Base-by-base conservation (phyloP, 768 basidiomycete genomes). In the Astraeus odoratus region DNA sequence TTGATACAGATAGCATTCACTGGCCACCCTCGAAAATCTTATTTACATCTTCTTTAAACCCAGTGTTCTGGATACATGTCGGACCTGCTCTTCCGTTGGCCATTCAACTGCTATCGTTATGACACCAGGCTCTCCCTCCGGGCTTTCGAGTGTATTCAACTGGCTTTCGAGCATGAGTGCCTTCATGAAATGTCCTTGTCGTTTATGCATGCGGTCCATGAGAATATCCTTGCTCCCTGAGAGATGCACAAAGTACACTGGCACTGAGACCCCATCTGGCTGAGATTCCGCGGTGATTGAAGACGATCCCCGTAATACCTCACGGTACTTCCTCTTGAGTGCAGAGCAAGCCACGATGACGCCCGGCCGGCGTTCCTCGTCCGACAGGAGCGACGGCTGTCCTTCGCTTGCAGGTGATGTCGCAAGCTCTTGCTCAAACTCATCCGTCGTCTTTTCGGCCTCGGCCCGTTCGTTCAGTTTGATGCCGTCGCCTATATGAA, bases 291-390 rank as follows among this genome's bases (percentile, higher is more conserved):
- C 24, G 19, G 5, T 13, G 16, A 34, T 8, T 6, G 43, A 44
- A 10, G 34, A 26, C 8, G 25, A 24, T 30, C 55, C 92, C 8
- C 94, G 75, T 46, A 97, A 64, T 38, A 92, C 75, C 48, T 86
- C 82, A 5, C 95, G 82, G 61, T 97, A 97, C 50, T 72, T 72
- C 53, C 58, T 73, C 66, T 86, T 93, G 60, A 97, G 66, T 50
- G 92, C 80, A 18, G 91, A 95, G 64, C 91, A 94, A 29, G 83
- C 86, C 30, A 92, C 76, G 33, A 97, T 78, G n/a, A 87, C 76
- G 1, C 86, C 88, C 22, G 52, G 38, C 41, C 19, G 24, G 46
- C 36, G 25, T 10, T 39, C 49, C 15, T 31, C 16, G 18, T 43
- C 45, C 23, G 40, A 51, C 5, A n/a, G 8, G 23, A 9, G 18